Evolutionary conservation across 2,329 filamentous ascomycete species (phyloP).

Genomic region (Paracoccidioides lutzii): DNA sequence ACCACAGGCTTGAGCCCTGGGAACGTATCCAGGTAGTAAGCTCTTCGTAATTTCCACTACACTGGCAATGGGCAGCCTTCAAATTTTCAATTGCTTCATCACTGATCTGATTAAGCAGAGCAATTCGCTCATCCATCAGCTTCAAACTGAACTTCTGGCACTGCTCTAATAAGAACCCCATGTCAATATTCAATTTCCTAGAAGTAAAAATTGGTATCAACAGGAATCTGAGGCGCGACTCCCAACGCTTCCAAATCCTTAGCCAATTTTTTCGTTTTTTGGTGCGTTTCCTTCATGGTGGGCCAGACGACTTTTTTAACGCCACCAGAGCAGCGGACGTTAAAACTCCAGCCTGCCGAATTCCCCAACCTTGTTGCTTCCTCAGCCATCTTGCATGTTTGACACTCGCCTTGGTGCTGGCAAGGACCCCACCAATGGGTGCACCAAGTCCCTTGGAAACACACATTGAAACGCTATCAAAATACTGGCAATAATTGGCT

Average conservation of each 20-base stretch:
- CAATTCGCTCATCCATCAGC: constrained; percentile 17
- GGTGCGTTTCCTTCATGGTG: constrained; percentile 15
- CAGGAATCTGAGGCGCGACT: constrained; percentile 35
- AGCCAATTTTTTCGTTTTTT: constrained; percentile 13
- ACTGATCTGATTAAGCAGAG: constrained; percentile 21
- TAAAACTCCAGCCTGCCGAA: constrained; percentile 45
- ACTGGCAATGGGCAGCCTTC: constrained; percentile 15
- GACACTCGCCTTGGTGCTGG: constrained; percentile 41
- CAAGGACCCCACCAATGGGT: constrained; percentile 57
- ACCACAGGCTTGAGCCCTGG: constrained; percentile 8
- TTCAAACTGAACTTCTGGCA: constrained; percentile 15
- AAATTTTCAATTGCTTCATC: constrained; percentile 21
- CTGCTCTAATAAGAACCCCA: constrained; percentile 16
- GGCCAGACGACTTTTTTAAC: constrained; percentile 15
- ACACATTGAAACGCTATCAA: constrained; percentile 58
- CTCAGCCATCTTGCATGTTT: constrained; percentile 53
- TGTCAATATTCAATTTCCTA: constrained; percentile 13
- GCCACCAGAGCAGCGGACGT: constrained; percentile 15
- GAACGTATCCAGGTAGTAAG: constrained; percentile 11
- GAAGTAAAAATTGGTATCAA: constrained; percentile 20
- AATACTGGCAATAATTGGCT: constrained; percentile 49
- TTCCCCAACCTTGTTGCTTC: constrained; percentile 63
- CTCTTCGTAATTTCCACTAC: constrained; percentile 14
- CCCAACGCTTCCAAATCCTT: constrained; percentile 26
- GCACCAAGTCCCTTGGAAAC: constrained; percentile 67